Base-by-base conservation (phyloP, 2,329 filamentous ascomycete species). In the Pyrenophora graminea region DNA sequence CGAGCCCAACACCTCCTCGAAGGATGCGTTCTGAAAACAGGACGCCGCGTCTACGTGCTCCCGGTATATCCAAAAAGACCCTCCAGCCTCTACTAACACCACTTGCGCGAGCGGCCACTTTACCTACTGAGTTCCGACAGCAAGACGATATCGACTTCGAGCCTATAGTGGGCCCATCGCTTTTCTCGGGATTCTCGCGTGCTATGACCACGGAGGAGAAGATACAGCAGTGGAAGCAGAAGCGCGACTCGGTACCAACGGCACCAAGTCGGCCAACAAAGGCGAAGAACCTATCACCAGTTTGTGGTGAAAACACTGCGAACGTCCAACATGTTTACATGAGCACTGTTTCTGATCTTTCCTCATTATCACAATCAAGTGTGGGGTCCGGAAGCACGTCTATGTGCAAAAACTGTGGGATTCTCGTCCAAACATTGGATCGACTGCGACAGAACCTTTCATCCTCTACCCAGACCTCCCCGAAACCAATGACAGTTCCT, bases 121-220 rank as follows among this genome's bases (percentile, higher is more conserved):
- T 63, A 32, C 67, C 68, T 37, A 31, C 43, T 2, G 47, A 59
- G 18, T 39, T 46, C 1, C 39, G 25, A 2, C 41, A 31, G 5
- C 33, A 48, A n/a, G 23, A 44, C 30, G 51, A 55, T 17, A 27
- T 47, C 4, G 61, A 66, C 30, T 62, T 66, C 36, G 61, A 62
- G 37, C 56, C 58, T 30, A 62, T 47, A 6, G 25, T 52, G 9
- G 53, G 57, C 7, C 59, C 66, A 9, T 62, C 66, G 4, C 42
- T 64, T 33, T 63, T 58, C 45, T 47, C 59, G 3, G 53, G 59
- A 10, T 66, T 66, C 42, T 58, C 55, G 30, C 56, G 60, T 15
- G 59, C 65, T 3, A 60, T 66, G 52, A 69, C 64, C 6, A 63
- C 61, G 2, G 58, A 67, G 10, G 57, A 64, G 31, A 63, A 59